Evolutionary conservation across 2,329 filamentous ascomycete species (phyloP), one percentile per base, ranked within the genome.

Genomic region (Parafenestella ontariensis): DNA sequence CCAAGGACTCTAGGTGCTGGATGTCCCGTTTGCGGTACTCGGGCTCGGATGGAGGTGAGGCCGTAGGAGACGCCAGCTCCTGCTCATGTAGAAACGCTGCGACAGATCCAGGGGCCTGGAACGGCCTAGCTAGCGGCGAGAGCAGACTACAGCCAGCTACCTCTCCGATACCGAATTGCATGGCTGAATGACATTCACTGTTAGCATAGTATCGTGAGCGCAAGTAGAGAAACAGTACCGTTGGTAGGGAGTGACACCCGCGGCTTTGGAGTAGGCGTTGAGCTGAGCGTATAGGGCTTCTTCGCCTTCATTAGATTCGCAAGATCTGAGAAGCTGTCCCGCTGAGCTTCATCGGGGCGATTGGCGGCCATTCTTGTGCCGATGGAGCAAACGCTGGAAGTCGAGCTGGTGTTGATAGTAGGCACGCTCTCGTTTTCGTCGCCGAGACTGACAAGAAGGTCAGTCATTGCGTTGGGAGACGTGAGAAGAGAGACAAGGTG

Each of bases 261-360:
- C 6, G 41, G 39, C 6, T 26, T 42, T 21, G 46, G 13, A 5
- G 39, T 36, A 23, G 48, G 26, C 6, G 33, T 21, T 2, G 48
- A 21, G 10, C 23, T 37, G 3, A 44, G 39, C 3, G 45, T 44
- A 21, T 64, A 65, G 0, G 60, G 39, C 45, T 59, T 61, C 56
- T 67, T 66, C 5, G 52, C 59, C 42, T 48, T 59, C 64, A 67
- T 63, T 6, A 67, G 42, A 17, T 11, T 24, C 6, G 59, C 26
- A 9, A 68, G 62, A 15, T 47, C 61, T 6, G 52, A 58, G 47
- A 69, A 67, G 39, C 58, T 66, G 37, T 69, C 64, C 15, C 18
- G 50, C 5, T 49, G 45, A 13, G 18, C 4, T 4, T 29, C 15
- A 17, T 44, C 46, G 33, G 24, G 11, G n/a, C 33, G 21, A 4